phyloP scores from a whole-genome alignment of 495 filamentous ascomycete genomes.

The Penicillium soppii region DNA sequence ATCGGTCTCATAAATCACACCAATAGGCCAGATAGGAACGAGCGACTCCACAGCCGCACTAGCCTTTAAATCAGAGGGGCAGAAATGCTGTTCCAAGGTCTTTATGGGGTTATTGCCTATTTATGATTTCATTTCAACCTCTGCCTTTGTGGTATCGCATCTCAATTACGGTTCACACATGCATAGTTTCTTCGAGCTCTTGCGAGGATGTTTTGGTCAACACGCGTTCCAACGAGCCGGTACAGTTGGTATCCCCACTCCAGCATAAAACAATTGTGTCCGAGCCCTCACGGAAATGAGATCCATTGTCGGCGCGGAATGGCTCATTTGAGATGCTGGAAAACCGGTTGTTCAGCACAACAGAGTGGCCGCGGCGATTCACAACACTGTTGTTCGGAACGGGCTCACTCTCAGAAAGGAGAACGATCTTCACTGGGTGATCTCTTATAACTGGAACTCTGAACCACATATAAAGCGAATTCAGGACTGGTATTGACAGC shows the following conservation, averaged over 20 bases:
- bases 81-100: too few relatives aligned
- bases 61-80: too few relatives aligned
- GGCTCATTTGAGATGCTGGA: conserved; percentile 21
- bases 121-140: too few relatives aligned
- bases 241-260: neutral
- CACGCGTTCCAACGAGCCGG: neutral
- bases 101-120: too few relatives aligned
- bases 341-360: conserved; percentile 57
- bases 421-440: conserved; percentile 48
- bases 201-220: conserved; percentile 9
- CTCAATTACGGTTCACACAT: too few relatives aligned
- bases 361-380: conserved; percentile 41
- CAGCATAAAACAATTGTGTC: conserved; percentile 1
- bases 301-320: neutral
- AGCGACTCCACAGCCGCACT: too few relatives aligned
- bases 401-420: conserved; percentile 49
- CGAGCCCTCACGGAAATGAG: neutral
- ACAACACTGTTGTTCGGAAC: conserved; percentile 53
- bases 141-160: too few relatives aligned
- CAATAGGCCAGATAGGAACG: too few relatives aligned
- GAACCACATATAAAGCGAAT: conserved; percentile 42
- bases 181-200: conserved; percentile 5
- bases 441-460: conserved; percentile 49
- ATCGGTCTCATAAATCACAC: too few relatives aligned
- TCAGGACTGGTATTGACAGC: conserved; percentile 54